Conservation (phyloP, 1,284 basidiomycete genomes). For the Erythrobasidium hasegawianum region DNA sequence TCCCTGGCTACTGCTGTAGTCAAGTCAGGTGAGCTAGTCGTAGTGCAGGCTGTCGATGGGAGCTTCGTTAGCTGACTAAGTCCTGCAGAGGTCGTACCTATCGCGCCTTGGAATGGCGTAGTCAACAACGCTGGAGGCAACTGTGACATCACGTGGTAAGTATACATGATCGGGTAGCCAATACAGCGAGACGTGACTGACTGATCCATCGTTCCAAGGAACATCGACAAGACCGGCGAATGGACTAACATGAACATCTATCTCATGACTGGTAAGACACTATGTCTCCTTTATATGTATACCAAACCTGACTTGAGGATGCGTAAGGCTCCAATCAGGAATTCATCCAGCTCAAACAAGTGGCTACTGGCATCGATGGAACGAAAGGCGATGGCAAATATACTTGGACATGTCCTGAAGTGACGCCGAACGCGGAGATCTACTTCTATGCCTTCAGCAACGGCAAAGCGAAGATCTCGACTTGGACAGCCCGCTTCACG, state of each 20-base stretch:
- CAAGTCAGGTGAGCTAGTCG: too few species aligned
- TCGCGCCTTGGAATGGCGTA: slow-evolving; percentile 14
- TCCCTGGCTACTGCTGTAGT: too few species aligned
- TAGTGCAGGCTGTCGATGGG: too few species aligned
- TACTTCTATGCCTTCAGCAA: slow-evolving; percentile 61
- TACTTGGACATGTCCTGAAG: slow-evolving; percentile 55
- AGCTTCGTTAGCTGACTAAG: too few species aligned
- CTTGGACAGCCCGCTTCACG: slow-evolving; percentile 77
- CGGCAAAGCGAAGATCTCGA: slow-evolving; percentile 39
- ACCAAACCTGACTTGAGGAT: slow-evolving; percentile 57
- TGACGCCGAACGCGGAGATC: slow-evolving; percentile 64
- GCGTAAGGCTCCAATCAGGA: slow-evolving; percentile 70
- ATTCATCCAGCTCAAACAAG: slow-evolving; percentile 55
- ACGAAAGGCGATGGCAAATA: slow-evolving; percentile 28
- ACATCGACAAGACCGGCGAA: slow-evolving; percentile 50
- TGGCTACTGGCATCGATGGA: slow-evolving; percentile 38
- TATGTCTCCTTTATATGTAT: too few species aligned
- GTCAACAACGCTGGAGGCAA: slow-evolving; percentile 47
- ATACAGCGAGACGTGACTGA: too few species aligned
- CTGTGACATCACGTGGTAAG: slow-evolving; percentile 48
- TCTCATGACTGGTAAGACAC: background rate
- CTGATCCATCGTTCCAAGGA: slow-evolving; percentile 34
- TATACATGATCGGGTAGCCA: too few species aligned
- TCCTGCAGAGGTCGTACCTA: slow-evolving; percentile 2
- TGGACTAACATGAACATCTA: background rate